Evolutionary conservation across 345 rosid species (phyloP).

Genomic region (Erodium maritimum): DNA sequence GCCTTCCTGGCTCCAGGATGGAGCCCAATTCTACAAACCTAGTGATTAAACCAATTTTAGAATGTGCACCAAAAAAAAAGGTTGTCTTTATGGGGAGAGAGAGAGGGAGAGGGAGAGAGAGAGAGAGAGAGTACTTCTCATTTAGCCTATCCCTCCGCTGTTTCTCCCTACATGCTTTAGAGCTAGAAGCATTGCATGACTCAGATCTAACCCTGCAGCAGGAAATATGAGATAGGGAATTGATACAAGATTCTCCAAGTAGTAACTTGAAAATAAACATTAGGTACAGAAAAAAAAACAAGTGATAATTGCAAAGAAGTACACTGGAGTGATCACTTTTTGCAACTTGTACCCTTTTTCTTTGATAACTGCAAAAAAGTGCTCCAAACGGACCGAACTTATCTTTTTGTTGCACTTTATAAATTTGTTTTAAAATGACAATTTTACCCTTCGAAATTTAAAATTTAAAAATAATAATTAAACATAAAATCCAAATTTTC

Average conservation of each 20-base stretch:
- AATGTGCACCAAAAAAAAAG: not conserved
- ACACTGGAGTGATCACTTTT: too few species aligned
- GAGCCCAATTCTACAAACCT: constrained; percentile 71
- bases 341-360: too few species aligned
- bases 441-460: too few species aligned
- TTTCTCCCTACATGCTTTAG: constrained; percentile 98
- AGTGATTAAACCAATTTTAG: constrained; percentile 10
- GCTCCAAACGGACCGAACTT: too few species aligned
- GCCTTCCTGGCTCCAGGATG: constrained; percentile 75
- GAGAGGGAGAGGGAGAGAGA: too few species aligned
- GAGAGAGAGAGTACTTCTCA: constrained; percentile 50
- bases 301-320: too few species aligned
- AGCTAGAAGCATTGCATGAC: constrained; percentile 55
- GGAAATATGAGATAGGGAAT: not conserved
- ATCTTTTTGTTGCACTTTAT: too few species aligned
- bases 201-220: constrained; percentile 42
- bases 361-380: too few species aligned
- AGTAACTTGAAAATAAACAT: not conserved
- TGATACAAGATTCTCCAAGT: not conserved
- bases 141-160: constrained; percentile 85
- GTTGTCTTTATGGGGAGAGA: not conserved
- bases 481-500: too few species aligned
- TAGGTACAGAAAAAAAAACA: too few species aligned
- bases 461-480: too few species aligned
- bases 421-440: too few species aligned